Base-by-base conservation (phyloP, 2,329 filamentous ascomycete species). In the Claviceps humidiphila region DNA sequence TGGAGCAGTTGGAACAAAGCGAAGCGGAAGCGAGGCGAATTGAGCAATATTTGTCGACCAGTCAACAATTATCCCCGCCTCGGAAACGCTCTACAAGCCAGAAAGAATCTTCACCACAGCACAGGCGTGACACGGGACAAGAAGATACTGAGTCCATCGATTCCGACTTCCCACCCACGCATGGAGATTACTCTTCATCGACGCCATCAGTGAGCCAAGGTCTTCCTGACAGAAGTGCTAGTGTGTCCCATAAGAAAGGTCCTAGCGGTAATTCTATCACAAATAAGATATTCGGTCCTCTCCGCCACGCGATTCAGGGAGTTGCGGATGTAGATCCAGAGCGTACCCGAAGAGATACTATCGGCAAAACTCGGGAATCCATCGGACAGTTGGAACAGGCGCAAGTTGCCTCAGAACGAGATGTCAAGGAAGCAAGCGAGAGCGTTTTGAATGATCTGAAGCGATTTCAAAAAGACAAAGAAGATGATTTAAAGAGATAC, bases 261-360 rank as follows among this genome's bases (percentile, higher is more conserved):
- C 76, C 85, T 2, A 94, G 88, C 63, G 83, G 87, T n/a, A 89
- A 86, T 60, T 95, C 93, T 57, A 90, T 97, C 56, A 90, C 90
- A 1, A 84, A 82, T 63, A 95, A 91, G 71, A 89, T 98, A 50
- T 97, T 98, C 66, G 93, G 91, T 1, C 87, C 90, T 11, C 85
- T 98, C 56, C 94, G 88, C 52, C 91, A 98, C 69, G 93, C 93
- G 0, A 89, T 97, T 38, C 89, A 97, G 63, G 93, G 93, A 4
- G 91, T 97, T 61, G 91, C 93, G 1, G 93, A 98, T 65, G 88
- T 94, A 43, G 93, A 98, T 64, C 93, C 93, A 0, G 93, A 98
- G 70, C 78, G 90, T 57, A 95, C 90, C 44, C 78, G 93, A 51
- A 80, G 93, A 51, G 93, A 98, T 66, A 85, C 89, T 57, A 96